These are phyloP conservation scores for Alternaria solani DNA, from an alignment of 2,329 filamentous ascomycete species.

Conservation along the genomic window DNA sequence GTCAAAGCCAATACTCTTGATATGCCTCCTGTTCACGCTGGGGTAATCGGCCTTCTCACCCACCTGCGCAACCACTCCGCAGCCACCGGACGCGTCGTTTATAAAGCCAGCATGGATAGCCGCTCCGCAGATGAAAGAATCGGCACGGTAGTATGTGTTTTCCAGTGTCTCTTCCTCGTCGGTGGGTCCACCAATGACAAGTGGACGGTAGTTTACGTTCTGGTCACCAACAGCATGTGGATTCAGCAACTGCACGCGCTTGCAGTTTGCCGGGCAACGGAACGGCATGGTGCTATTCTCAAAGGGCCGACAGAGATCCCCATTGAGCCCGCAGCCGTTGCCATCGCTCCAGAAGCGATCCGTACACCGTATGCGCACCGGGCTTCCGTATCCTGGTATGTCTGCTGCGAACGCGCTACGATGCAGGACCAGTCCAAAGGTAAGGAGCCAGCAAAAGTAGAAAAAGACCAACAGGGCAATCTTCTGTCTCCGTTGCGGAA, in stretches of 20 bases:
- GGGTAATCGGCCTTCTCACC: constrained; percentile 72
- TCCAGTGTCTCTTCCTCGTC: constrained; percentile 50
- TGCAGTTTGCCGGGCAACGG: constrained; percentile 76
- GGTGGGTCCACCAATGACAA: constrained; percentile 64
- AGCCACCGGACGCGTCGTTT: constrained; percentile 75
- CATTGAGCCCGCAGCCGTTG: constrained; percentile 78
- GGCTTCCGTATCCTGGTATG: constrained; percentile 72
- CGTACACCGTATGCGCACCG: constrained; percentile 71
- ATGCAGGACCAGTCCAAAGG: constrained; percentile 73
- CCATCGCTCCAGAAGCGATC: constrained; percentile 72
- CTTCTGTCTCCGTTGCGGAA: constrained; percentile 68
- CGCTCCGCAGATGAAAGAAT: constrained; percentile 86
- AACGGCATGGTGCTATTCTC: constrained; percentile 74
- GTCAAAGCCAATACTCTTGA: constrained; percentile 79
- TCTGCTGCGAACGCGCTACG: constrained; percentile 67
- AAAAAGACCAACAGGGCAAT: constrained; percentile 66
- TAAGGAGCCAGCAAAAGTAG: constrained; percentile 72
- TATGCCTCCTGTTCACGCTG: constrained; percentile 73
- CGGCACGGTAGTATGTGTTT: constrained; percentile 78
- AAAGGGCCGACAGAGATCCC: constrained; percentile 78
- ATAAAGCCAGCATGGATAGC: constrained; percentile 86
- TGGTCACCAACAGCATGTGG: constrained; percentile 76
- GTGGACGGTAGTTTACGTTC: constrained; percentile 64
- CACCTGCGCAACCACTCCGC: constrained; percentile 78
- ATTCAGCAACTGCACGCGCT: constrained; percentile 70